A percentile compares a stretch with the other conserved stretches of the same genome.
Evolutionary conservation across 176 grass and related monocot species (phyloP).

Genomic region (Pontederia paniculata): DNA sequence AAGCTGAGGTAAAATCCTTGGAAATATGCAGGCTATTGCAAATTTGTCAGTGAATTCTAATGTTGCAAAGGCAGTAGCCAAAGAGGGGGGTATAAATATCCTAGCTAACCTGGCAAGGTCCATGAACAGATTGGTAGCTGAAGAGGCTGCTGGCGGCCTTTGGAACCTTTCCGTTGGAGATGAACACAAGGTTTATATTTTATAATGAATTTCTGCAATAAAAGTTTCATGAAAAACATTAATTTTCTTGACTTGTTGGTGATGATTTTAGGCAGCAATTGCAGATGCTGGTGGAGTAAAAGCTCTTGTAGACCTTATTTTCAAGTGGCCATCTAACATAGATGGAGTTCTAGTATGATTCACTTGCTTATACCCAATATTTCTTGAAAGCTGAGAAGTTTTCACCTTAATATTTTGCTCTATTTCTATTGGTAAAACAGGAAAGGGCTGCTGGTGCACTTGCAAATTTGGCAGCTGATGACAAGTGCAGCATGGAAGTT

Average conservation of each 20-base stretch:
- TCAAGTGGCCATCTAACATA: slow-evolving; percentile 67
- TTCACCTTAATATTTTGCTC: too few relatives aligned
- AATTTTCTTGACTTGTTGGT: neutral
- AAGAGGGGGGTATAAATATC: slow-evolving; percentile 83
- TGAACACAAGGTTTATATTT: slow-evolving; percentile 99
- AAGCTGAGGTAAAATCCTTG: too few relatives aligned
- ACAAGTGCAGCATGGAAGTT: slow-evolving; percentile 97
- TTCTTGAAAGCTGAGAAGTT: too few relatives aligned
- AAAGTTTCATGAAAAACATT: too few relatives aligned
- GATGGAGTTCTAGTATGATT: slow-evolving; percentile 98
- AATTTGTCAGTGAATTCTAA: slow-evolving; percentile 88
- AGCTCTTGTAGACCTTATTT: slow-evolving; percentile 92
- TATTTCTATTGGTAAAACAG: slow-evolving; percentile 28
- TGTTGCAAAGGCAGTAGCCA: slow-evolving; percentile 88
- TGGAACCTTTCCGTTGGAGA: slow-evolving; percentile 99
- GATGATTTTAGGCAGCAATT: slow-evolving; percentile 53
- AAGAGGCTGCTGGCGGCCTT: slow-evolving; percentile 97
- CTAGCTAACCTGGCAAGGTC: slow-evolving; percentile 78
- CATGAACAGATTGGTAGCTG: slow-evolving; percentile 81
- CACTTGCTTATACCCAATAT: too few relatives aligned
- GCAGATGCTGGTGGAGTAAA: slow-evolving; percentile 73
- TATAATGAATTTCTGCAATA: too few relatives aligned
- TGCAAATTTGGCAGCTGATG: slow-evolving; percentile 96
- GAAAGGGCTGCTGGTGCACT: slow-evolving; percentile 95
- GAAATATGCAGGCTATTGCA: slow-evolving; percentile 71